Evolutionary conservation across 805 yeast genomes (phyloP), one percentile per base, ranked within the genome.

Genomic region (Kodamaea kaohsiungensis): DNA sequence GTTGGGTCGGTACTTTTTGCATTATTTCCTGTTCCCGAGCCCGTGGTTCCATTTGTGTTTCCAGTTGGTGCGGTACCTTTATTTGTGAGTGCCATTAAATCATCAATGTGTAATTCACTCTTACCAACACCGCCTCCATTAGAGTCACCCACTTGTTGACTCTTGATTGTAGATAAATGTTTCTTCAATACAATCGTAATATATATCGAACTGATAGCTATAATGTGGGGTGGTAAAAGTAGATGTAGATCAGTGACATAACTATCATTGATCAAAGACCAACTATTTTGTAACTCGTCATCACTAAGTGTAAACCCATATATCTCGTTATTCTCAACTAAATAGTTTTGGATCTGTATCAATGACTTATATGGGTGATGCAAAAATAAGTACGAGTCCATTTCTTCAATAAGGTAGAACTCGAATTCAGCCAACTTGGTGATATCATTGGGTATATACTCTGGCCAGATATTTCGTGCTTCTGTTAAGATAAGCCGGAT

Each of bases 371-470:
- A 88, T 0, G 95, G 95, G 65, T 88, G 95, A 64, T 88, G 89
- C 1, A 88, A 77, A n/a, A 87, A 76, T 56, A 89, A 63, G 63
- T 78, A 87, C 70, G 88, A 78, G 64, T 88, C 84, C 71, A 95
- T 77, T 67, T 92, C 98, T 63, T 91, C 98, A 16, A 95, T 86
- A 45, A 95, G 69, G 65, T 93, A 95, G 67, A 95, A 95, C 70
- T 95, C 99, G 71, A 96, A 89, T 66, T 95, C 98, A 0, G 98
- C 98, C 13, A 95, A 77, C 64, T 89, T 90, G 27, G 96, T 87
- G 15, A 91, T 83, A 67, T 93, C 98, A 55, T 88, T 91, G 0
- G 98, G 96, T 38, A 93, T 87, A 63, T 86, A 90, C 64, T 92
- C 97, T 0, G 98, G 98, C 98, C 98, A 93, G 40, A 91, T 72